Evolutionary conservation across 768 basidiomycete species (phyloP), one percentile per base, ranked within the genome.

Genomic region (Suillus hirtellus): DNA sequence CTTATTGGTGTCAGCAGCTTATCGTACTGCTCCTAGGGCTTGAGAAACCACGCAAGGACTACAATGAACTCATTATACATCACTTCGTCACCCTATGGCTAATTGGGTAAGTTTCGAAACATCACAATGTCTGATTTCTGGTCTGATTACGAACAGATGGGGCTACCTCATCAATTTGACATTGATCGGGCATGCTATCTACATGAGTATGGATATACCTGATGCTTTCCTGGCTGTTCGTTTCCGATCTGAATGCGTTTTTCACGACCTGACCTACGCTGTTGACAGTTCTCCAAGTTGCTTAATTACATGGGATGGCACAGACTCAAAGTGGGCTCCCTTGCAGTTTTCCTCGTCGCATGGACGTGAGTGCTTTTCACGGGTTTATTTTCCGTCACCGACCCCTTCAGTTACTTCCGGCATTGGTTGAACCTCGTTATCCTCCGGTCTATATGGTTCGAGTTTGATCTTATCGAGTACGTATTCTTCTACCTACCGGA

Each of bases 41-140:
- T 15, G 97, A 99, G 77, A 98, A 97, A 73, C 96, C 97, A 0
- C 85, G 97, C 58, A 94, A 92, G 73, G 97, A 99, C 73, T 95
- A 89, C 73, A 69, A 73, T 21, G 96, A 98, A 74, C 86, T 98
- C 17, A 84, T 97, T 21, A 84, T 84, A 0, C 97, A 99, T 73
- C 97, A 99, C 73, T 69, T 95, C 49, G 93, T 99, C 59, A 98
- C 97, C 0, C 81, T 99, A 14, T 99, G 95, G 95, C 82, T 99
- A 31, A 85, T 99, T 43, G 89, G 94, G 87, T 97, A 78, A 49
- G 82, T 72, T 44, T 11, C 63, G 47, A 38, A n/a, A 42, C 55
- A 1, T 12, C 60, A 10, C 61, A 52, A 65, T 19, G n/a, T 19
- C 44, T 52, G 59, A 43, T 59, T 52, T 66, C 61, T 67, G 12